Percentiles rank a stretch among this genome's conserved stretches.
Conservation (phyloP, 768 basidiomycete genomes). For the Naganishia kalamii region DNA sequence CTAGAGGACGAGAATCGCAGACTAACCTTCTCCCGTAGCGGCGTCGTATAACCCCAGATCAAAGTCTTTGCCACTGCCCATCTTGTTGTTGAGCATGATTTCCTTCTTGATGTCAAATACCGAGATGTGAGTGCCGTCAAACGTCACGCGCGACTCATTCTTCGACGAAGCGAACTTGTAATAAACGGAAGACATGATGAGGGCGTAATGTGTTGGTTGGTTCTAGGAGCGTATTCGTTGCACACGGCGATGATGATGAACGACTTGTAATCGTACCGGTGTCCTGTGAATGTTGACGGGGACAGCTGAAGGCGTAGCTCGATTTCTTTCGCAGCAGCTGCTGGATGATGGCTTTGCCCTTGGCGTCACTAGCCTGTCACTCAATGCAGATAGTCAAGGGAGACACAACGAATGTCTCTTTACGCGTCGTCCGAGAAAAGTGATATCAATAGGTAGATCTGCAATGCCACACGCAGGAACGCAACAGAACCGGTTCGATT, state of each 20-base stretch:
- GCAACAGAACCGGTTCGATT: no score
- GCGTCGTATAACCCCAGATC: slow-evolving; percentile 82
- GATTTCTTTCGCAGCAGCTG: not conserved
- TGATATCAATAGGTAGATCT: no score
- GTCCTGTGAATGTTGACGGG: not conserved
- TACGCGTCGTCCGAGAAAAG: no score
- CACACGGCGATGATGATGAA: no score
- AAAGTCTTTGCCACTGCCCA: slow-evolving; percentile 86
- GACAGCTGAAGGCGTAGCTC: not conserved
- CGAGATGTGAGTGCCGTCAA: slow-evolving; percentile 97
- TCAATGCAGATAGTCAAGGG: not conserved
- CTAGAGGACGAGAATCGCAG: not conserved
- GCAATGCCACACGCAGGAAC: no score
- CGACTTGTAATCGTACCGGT: no score
- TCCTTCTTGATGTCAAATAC: slow-evolving; percentile 99
- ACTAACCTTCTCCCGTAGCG: slow-evolving; percentile 76
- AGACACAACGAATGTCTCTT: not conserved
- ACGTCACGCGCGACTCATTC: slow-evolving; percentile 89
- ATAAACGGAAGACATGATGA: slow-evolving; percentile 73
- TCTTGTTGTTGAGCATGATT: slow-evolving; percentile 90
- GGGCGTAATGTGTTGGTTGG: not conserved
- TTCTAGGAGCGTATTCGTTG: no score
- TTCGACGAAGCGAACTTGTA: slow-evolving; percentile 95
- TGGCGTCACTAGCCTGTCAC: not conserved
- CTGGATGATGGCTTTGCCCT: not conserved